A percentile compares a stretch with the other conserved stretches of the same genome.
Evolutionary conservation across 2,329 filamentous ascomycete species (phyloP).

Genomic region (Colletotrichum aenigma): DNA sequence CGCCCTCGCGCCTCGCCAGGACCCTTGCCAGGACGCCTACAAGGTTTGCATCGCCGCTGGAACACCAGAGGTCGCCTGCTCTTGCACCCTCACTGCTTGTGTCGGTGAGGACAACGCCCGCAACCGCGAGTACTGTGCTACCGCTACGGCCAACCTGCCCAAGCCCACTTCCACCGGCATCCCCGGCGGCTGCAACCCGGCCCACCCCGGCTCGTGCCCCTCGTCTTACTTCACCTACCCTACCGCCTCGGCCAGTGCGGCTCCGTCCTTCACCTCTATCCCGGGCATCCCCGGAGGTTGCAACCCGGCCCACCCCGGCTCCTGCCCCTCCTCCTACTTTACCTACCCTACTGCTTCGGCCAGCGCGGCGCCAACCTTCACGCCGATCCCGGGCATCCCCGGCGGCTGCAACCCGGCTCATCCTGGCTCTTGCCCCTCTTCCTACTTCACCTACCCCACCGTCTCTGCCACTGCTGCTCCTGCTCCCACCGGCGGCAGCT

Average conservation of each 20-base stretch:
- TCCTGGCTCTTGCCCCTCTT: neutral
- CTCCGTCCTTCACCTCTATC: neutral
- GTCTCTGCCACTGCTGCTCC: neutral
- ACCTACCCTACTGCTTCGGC: neutral
- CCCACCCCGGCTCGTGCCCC: slow-evolving; percentile 14
- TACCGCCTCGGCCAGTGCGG: neutral
- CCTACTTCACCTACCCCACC: neutral
- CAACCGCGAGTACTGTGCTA: slow-evolving; percentile 12
- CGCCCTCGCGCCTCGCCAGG: neutral
- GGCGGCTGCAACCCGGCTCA: slow-evolving; percentile 13
- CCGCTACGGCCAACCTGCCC: slow-evolving; percentile 1
- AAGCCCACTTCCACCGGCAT: slow-evolving; percentile 11
- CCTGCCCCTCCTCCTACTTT: slow-evolving; percentile 10
- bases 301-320: slow-evolving; percentile 15
- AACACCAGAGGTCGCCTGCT: slow-evolving; percentile 2
- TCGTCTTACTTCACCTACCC: slow-evolving; percentile 14
- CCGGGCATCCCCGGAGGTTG: slow-evolving; percentile 12
- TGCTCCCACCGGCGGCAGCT: neutral
- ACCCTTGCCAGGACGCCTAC: slow-evolving; percentile 4
- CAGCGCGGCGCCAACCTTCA: neutral
- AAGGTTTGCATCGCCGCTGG: slow-evolving; percentile 12
- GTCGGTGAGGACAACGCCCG: slow-evolving; percentile 17
- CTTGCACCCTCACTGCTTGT: slow-evolving; percentile 7
- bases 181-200: slow-evolving; percentile 19
- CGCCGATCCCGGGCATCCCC: slow-evolving; percentile 7